phyloP scores from a whole-genome alignment of 2,329 filamentous ascomycete species.

The Cercospora sojina region DNA sequence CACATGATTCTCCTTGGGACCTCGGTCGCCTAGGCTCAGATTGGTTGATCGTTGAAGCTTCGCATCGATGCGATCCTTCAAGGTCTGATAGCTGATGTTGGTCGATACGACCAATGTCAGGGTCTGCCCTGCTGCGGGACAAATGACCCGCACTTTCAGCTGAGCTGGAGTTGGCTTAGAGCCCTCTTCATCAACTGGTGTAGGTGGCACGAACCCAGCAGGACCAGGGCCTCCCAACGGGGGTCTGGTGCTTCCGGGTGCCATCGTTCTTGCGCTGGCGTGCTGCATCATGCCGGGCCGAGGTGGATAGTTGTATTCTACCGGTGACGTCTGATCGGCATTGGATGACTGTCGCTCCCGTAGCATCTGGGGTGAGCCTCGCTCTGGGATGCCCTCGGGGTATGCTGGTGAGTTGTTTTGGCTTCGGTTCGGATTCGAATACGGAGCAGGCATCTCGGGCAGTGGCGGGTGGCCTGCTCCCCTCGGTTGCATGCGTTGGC shows the following conservation, averaged over 20 bases:
- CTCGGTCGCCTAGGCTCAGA: constrained; percentile 75
- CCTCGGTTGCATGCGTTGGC: constrained; percentile 59
- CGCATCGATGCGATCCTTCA: constrained; percentile 93
- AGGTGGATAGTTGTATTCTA: constrained; percentile 22
- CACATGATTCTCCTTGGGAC: constrained; percentile 53
- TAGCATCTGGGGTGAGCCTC: constrained; percentile 67
- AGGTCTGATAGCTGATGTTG: constrained; percentile 89
- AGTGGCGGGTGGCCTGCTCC: constrained; percentile 50
- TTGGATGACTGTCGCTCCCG: constrained; percentile 52
- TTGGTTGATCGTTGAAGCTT: constrained; percentile 86
- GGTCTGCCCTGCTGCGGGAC: constrained; percentile 73
- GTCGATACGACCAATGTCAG: constrained; percentile 94
- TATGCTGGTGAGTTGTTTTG: constrained; percentile 76
- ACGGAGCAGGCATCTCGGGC: constrained; percentile 35
- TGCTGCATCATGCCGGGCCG: constrained; percentile 26
- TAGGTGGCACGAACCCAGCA: constrained; percentile 17
- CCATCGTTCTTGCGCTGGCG: constrained; percentile 41
- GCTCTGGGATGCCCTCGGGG: constrained; percentile 58
- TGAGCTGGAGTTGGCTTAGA: constrained; percentile 62
- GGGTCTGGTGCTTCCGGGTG: constrained; percentile 38
- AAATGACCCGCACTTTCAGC: constrained; percentile 93
- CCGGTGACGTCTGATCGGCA: constrained; percentile 26
- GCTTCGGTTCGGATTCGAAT: constrained; percentile 60
- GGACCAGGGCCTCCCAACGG: constrained; percentile 18
- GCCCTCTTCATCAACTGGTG: constrained; percentile 24